These are phyloP conservation scores for Apocynum venetum DNA, from an alignment of 257 asterid genomes.

Conservation along the genomic window DNA sequence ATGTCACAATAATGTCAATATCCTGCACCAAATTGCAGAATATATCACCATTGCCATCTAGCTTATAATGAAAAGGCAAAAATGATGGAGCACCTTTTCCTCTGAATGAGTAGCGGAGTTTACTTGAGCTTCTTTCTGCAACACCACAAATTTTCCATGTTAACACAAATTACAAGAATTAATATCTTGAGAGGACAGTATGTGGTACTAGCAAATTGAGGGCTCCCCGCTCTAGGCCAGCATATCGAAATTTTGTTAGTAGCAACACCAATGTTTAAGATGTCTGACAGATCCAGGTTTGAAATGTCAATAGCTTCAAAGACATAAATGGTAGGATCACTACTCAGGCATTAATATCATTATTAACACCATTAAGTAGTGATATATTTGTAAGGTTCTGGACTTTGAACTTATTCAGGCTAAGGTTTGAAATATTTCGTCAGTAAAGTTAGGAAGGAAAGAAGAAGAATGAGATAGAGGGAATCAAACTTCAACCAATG, in stretches of 20 bases:
- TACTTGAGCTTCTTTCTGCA: slow-evolving; percentile 52
- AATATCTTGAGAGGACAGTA: background rate
- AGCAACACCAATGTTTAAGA: background rate
- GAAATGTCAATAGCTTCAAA: background rate
- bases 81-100: slow-evolving; percentile 52
- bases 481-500: too few species aligned
- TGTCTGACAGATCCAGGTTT: background rate
- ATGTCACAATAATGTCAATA: slow-evolving; percentile 73
- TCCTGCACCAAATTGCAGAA: slow-evolving; percentile 55
- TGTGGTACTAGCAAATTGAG: background rate
- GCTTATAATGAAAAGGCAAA: slow-evolving; percentile 8
- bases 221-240: background rate
- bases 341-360: background rate
- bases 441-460: background rate
- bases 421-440: background rate
- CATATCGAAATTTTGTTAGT: background rate
- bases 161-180: background rate
- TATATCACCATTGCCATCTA: slow-evolving; percentile 10
- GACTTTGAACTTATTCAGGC: background rate
- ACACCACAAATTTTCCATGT: slow-evolving; percentile 14
- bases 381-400: background rate
- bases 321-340: background rate
- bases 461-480: background rate
- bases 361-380: background rate
- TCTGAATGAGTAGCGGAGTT: slow-evolving; percentile 39